Evolutionary conservation across 163 green algal genomes (phyloP).

Genomic region (Scenedesmus sp.): DNA sequence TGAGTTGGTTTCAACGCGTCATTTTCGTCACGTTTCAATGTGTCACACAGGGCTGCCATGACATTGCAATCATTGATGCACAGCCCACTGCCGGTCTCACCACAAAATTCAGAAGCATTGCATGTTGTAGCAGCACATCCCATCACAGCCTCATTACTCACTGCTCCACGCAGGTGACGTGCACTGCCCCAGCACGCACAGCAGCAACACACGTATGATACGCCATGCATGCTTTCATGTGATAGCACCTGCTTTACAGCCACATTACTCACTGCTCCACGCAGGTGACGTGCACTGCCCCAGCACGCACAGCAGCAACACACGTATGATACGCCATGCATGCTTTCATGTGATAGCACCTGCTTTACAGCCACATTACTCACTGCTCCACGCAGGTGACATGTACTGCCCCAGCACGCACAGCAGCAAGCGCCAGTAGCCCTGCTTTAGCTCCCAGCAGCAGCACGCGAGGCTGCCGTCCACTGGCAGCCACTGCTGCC

Average conservation of each 20-base stretch:
- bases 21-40: too few relatives aligned
- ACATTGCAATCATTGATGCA: too few relatives aligned
- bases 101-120: too few relatives aligned
- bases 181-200: constrained; percentile 35
- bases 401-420: constrained; percentile 43
- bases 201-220: neutral
- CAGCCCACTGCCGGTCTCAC: too few relatives aligned
- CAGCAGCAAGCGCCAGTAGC: constrained; percentile 34
- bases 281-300: constrained; percentile 48
- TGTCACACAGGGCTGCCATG: too few relatives aligned
- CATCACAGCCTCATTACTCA: too few relatives aligned
- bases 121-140: too few relatives aligned
- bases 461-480: constrained; percentile 20
- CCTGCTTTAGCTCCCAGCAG: constrained; percentile 40
- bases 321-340: neutral
- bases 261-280: constrained; percentile 47
- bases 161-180: constrained; percentile 49
- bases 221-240: neutral
- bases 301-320: constrained; percentile 32
- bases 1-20: too few relatives aligned
- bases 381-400: constrained; percentile 49
- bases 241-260: neutral
- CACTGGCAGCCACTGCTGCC: neutral
- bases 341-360: neutral
- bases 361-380: neutral